Evolutionary conservation across 768 basidiomycete genomes (phyloP), one percentile per base, ranked within the genome.

Genomic region (Goffeauzyma gilvescens): DNA sequence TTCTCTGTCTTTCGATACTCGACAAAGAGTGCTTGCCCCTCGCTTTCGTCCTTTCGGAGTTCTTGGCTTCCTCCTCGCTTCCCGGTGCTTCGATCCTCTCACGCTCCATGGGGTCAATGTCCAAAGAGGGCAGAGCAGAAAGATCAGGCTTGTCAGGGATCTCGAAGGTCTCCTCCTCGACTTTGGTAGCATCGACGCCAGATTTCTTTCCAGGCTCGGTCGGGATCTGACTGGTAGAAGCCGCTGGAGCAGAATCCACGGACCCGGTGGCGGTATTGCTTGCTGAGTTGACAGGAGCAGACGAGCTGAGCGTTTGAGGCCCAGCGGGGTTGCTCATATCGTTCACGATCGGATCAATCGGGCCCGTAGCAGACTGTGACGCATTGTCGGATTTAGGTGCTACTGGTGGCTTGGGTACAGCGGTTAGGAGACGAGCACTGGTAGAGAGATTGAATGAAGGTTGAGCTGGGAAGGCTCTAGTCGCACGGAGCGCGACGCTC

Each of bases 1-100:
- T 66, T 46, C 83, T 70, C 55, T 71, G 71, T 51, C 72, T 70
- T 64, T 93, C 90, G 48, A 78, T 79, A 38, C 76, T 76, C 14
- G 80, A 80, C 41, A 85, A 70, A 12, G 76, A 74, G 38, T 79
- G 77, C 53, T 78, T 81, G 13, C 80, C 78, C 9, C 55, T 53
- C 8, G 62, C 62, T 15, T 58, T 55, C 13, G 62, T 63, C 37
- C 59, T 42, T 38, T 40, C 14, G 33, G 39, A 22, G 21, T 21
- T 3, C 27, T 18, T 25, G 6, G 14, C 20, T 12, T 32, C 20
- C 23, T 24, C 30, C 50, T 25, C 32, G 30, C 42, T 5, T 39
- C 45, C 6, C 25, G 34, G 21, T 44, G 37, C 23, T 20, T 39
- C 43, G 13, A 21, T 25, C 46, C 47, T 20, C 21, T 22, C 49